Base-by-base conservation (phyloP, 2,329 filamentous ascomycete genomes). In the Phyllosticta citrichinensis region DNA sequence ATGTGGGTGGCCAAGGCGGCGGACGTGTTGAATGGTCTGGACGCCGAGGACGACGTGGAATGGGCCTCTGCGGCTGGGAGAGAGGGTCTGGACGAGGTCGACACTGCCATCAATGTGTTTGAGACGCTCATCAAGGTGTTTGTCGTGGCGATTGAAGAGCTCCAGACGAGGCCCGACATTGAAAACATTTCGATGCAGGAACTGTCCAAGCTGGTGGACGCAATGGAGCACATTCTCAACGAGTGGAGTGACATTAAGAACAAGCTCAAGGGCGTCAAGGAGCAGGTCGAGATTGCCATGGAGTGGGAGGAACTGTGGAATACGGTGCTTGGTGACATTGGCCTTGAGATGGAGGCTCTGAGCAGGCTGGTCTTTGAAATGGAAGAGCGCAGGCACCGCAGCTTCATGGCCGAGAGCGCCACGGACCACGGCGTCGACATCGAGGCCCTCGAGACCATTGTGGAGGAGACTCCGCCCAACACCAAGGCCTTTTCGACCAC, bases 241-340 rank as follows among this genome's bases (percentile, higher is more conserved):
- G 89, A 92, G 68, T 99, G 94, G 94, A 81, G 85, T 53, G 85
- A 86, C 65, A 93, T 97, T 68, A 88, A 91, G 68, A 80, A 79
- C 52, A 87, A 88, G 1, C 77, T 99, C 57, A 88, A 87, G 64
- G 86, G 77, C 25, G 88, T 96, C 61, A 96, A 96, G 71, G 83
- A 83, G 55, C 93, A 97, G 70, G 93, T 99, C 19, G 94, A 97
- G 74, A 86, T 96, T 62, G 94, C 94, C 55, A 96, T 97, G 91
- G 94, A 99, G 71, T 99, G 93, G 93, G 92, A 97, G 73, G 92
- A 97, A 75, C 80, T 99, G 40, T 97, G 94, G 93, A 91, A 91
- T 67, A 90, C 83, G 65, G 93, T 97, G 2, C 79, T 99, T 2
- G 93, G 92, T 53, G 93, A 97, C 71, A 96, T 97, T 63, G 89